phyloP scores from a whole-genome alignment of 345 rosid genomes.

The Linum tenue region DNA sequence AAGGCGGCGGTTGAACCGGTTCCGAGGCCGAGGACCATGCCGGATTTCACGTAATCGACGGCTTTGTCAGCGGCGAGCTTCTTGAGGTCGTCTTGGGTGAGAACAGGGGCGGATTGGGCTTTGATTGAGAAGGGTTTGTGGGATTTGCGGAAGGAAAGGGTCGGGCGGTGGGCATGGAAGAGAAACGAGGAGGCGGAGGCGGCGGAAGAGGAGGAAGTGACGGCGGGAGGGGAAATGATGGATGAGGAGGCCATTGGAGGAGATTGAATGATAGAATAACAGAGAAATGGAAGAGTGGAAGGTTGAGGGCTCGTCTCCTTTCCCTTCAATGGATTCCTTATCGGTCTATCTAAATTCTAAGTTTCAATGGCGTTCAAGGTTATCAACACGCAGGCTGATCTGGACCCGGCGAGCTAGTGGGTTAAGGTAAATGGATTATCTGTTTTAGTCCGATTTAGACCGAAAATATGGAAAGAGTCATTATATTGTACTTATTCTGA shows the following conservation, averaged over 20 bases:
- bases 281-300: neutral
- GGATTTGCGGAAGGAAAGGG: neutral
- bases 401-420: no score
- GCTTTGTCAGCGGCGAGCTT: constrained; percentile 97
- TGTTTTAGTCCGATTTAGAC: no score
- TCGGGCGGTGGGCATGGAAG: neutral
- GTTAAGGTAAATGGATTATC: no score
- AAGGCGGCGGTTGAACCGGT: constrained; percentile 99
- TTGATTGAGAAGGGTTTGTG: constrained; percentile 29
- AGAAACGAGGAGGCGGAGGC: neutral
- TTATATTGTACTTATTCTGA: no score
- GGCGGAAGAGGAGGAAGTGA: neutral
- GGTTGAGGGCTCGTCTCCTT: neutral
- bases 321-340: neutral
- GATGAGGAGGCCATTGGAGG: constrained; percentile 1
- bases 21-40: constrained; percentile 95
- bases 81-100: constrained; percentile 83
- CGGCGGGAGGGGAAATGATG: neutral
- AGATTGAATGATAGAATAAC: neutral
- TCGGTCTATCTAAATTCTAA: neutral
- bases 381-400: no score
- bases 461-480: no score
- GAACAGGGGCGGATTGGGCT: constrained; percentile 58
- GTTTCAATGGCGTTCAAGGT: neutral
- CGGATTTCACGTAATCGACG: constrained; percentile 77